phyloP scores from a whole-genome alignment of 805 yeast genomes.

The Spathaspora boniae region DNA sequence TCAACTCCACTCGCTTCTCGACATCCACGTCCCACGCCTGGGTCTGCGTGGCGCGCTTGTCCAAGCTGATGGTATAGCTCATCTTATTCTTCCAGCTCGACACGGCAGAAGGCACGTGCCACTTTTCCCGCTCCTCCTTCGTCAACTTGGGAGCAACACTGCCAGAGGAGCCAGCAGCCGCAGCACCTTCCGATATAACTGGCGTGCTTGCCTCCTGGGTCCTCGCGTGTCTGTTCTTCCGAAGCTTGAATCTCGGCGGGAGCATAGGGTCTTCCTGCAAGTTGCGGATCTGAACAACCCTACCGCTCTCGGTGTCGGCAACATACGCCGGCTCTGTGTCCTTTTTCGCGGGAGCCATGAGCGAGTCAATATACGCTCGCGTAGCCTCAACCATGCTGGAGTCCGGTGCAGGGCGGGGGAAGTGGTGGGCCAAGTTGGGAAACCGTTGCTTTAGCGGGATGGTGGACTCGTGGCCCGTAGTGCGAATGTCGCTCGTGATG shows the following conservation, averaged over 20 bases:
- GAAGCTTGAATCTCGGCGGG: slow-evolving; percentile 72
- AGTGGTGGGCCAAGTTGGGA: slow-evolving; percentile 37
- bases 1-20: slow-evolving; percentile 57
- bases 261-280: slow-evolving; percentile 78
- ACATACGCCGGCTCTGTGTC: slow-evolving; percentile 16
- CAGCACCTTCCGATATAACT: no score
- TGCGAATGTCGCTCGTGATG: slow-evolving; percentile 11
- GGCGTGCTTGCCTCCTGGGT: slow-evolving; percentile 4
- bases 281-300: slow-evolving; percentile 60
- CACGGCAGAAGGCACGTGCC: slow-evolving; percentile 88
- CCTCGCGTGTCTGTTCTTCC: slow-evolving; percentile 61
- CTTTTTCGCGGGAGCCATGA: slow-evolving; percentile 31
- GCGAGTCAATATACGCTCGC: slow-evolving; percentile 47
- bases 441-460: slow-evolving; percentile 51
- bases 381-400: slow-evolving; percentile 54
- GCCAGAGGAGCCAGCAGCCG: no score
- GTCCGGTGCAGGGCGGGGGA: slow-evolving; percentile 37
- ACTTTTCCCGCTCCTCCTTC: slow-evolving; percentile 68
- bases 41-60: slow-evolving; percentile 60
- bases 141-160: slow-evolving; percentile 54
- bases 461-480: slow-evolving; percentile 49
- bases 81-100: slow-evolving; percentile 96
- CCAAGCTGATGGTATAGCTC: slow-evolving; percentile 80
- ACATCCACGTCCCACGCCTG: slow-evolving; percentile 38
- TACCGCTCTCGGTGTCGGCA: slow-evolving; percentile 12